A percentile compares a stretch with the other conserved stretches of the same genome.
Conservation (phyloP, 2,329 filamentous ascomycete genomes). For the Diaporthe nobilis region DNA sequence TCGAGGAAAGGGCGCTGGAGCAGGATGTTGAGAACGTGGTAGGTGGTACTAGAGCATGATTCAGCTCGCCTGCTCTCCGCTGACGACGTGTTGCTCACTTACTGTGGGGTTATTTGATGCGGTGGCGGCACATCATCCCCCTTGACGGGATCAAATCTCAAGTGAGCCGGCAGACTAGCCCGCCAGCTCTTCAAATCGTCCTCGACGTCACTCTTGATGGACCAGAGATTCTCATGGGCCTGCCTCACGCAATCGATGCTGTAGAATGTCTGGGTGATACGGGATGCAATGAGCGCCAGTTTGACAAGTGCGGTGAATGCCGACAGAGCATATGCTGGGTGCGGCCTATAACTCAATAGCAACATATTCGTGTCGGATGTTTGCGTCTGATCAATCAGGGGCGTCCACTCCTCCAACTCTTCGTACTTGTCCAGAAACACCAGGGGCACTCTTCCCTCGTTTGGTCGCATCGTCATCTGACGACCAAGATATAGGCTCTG, state of each 20-base stretch:
- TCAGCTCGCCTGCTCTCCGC: neutral
- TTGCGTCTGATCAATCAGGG: neutral
- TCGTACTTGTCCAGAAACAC: conserved; percentile 1
- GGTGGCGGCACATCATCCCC: conserved; percentile 1
- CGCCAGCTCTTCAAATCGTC: neutral
- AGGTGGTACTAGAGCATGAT: neutral
- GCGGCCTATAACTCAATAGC: neutral
- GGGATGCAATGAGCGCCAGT: neutral
- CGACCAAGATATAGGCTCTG: neutral
- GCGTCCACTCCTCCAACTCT: conserved; percentile 11
- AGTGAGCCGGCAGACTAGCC: neutral
- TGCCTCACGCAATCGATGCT: conserved; percentile 4
- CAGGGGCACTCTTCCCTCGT: neutral
- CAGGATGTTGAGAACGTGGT: conserved; percentile 3
- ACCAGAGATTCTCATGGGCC: neutral
- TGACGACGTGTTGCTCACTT: neutral
- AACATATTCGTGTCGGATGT: conserved; percentile 1
- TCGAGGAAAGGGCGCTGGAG: conserved; percentile 7
- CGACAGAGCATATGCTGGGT: conserved; percentile 6
- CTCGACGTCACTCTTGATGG: conserved; percentile 3
- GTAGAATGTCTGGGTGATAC: conserved; percentile 1
- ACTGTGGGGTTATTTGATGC: conserved; percentile 6
- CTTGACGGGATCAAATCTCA: neutral
- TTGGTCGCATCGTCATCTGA: conserved; percentile 3
- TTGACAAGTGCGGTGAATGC: neutral